phyloP scores from a whole-genome alignment of 2,329 filamentous ascomycete genomes.

The Colletotrichum chlorophyti region DNA sequence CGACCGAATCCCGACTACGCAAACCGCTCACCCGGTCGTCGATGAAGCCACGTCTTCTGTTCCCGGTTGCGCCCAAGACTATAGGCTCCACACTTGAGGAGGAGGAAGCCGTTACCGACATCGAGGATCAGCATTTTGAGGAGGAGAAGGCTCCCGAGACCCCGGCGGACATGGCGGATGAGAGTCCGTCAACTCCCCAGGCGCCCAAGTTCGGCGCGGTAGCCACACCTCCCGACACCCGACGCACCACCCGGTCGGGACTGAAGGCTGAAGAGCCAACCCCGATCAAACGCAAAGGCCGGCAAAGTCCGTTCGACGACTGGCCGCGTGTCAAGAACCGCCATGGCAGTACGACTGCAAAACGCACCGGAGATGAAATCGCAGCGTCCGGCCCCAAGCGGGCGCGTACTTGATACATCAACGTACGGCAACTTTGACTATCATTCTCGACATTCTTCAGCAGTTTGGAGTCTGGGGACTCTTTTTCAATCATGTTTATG shows the following conservation, averaged over 20 bases:
- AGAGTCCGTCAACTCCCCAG: slow-evolving; percentile 52
- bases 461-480: neutral
- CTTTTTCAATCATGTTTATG: slow-evolving; percentile 6
- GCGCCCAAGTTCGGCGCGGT: slow-evolving; percentile 62
- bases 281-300: slow-evolving; percentile 46
- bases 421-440: slow-evolving; percentile 1
- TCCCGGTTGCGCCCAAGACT: slow-evolving; percentile 53
- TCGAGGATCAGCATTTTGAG: slow-evolving; percentile 56
- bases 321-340: slow-evolving; percentile 72
- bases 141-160: slow-evolving; percentile 40
- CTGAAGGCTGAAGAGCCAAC: slow-evolving; percentile 54
- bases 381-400: slow-evolving; percentile 42
- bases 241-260: slow-evolving; percentile 63
- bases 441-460: slow-evolving; percentile 8
- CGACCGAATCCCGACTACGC: slow-evolving; percentile 39
- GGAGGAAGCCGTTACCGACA: slow-evolving; percentile 66
- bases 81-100: slow-evolving; percentile 50
- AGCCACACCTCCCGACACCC: slow-evolving; percentile 67
- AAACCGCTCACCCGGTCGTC: slow-evolving; percentile 69
- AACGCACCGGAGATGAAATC: slow-evolving; percentile 31
- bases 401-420: slow-evolving; percentile 37
- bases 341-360: slow-evolving; percentile 19
- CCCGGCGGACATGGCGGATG: slow-evolving; percentile 30
- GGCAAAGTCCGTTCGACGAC: slow-evolving; percentile 68
- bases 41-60: slow-evolving; percentile 76